A percentile compares a stretch with the other conserved stretches of the same genome.
phyloP scores from a whole-genome alignment of 306 rosid species.

The Ormosia emarginata region DNA sequence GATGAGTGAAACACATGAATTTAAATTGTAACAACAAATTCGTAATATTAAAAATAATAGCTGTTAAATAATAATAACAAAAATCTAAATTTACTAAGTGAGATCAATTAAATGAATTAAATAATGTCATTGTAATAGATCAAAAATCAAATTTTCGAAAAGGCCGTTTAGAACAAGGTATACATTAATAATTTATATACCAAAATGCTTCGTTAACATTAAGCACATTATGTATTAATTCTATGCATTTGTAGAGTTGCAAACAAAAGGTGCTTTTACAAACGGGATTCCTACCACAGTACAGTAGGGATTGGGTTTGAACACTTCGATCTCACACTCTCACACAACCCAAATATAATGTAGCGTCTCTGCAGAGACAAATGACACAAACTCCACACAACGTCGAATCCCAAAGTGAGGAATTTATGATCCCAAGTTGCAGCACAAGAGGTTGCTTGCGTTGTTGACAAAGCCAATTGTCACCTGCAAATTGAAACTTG shows the following conservation, averaged over 20 bases:
- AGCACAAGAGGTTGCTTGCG: conserved; percentile 30
- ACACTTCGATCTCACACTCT: background rate
- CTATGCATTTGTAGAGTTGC: background rate
- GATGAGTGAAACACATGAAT: no score
- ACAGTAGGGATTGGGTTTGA: background rate
- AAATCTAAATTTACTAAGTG: no score
- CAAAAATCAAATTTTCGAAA: no score
- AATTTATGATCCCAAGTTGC: conserved; percentile 28
- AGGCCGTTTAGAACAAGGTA: no score
- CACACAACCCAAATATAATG: background rate
- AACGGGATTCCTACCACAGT: background rate
- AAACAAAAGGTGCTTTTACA: background rate
- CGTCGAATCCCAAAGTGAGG: conserved; percentile 27
- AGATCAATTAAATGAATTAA: no score
- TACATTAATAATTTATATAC: background rate
- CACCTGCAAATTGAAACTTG: conserved; percentile 2
- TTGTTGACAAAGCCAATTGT: conserved; percentile 22
- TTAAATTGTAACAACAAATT: no score
- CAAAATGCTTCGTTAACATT: background rate
- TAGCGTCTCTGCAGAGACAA: conserved; percentile 2
- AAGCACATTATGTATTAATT: background rate
- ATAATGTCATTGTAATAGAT: no score
- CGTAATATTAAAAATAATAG: no score
- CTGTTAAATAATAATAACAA: no score
- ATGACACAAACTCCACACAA: conserved; percentile 28